Evolutionary conservation across 2,329 filamentous ascomycete species (phyloP).

Genomic region (Nectriaceae sp.): DNA sequence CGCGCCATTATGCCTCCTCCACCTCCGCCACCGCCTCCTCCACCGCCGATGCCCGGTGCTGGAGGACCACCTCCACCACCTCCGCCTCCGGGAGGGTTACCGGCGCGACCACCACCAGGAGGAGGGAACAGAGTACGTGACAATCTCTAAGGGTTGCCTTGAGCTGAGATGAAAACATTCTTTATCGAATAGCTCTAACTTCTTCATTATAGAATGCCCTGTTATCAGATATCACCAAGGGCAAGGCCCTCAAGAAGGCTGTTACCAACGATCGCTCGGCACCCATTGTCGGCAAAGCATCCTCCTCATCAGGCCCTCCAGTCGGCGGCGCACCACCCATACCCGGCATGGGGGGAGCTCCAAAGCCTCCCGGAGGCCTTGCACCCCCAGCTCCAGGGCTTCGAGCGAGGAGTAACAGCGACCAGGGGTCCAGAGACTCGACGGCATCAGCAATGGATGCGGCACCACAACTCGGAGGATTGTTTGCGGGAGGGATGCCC

Average conservation of each 20-base stretch:
- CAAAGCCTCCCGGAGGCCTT: conserved; percentile 61
- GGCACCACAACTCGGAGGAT: conserved; percentile 79
- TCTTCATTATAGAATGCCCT: conserved; percentile 69
- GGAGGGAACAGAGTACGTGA: conserved; percentile 60
- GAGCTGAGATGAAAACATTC: neutral
- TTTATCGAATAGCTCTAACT: conserved; percentile 6
- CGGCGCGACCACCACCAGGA: conserved; percentile 56
- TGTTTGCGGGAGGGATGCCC: conserved; percentile 94
- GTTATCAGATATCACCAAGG: conserved; percentile 85
- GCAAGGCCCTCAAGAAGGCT: conserved; percentile 76
- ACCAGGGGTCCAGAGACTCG: conserved; percentile 57
- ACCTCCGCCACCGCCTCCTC: conserved; percentile 70
- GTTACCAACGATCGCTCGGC: conserved; percentile 92
- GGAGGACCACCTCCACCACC: conserved; percentile 69
- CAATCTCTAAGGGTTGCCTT: neutral
- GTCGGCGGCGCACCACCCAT: conserved; percentile 79
- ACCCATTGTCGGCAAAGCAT: conserved; percentile 55
- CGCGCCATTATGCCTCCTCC: conserved; percentile 48
- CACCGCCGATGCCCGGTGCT: conserved; percentile 63
- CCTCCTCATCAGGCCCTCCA: conserved; percentile 54
- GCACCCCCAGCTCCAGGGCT: conserved; percentile 73
- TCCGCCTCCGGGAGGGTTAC: conserved; percentile 50
- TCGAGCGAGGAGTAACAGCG: conserved; percentile 82
- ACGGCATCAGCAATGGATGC: conserved; percentile 50
- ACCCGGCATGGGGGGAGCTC: conserved; percentile 55